phyloP scores from a whole-genome alignment of 805 yeast genomes.

The Yamadazyma nakazawae region DNA sequence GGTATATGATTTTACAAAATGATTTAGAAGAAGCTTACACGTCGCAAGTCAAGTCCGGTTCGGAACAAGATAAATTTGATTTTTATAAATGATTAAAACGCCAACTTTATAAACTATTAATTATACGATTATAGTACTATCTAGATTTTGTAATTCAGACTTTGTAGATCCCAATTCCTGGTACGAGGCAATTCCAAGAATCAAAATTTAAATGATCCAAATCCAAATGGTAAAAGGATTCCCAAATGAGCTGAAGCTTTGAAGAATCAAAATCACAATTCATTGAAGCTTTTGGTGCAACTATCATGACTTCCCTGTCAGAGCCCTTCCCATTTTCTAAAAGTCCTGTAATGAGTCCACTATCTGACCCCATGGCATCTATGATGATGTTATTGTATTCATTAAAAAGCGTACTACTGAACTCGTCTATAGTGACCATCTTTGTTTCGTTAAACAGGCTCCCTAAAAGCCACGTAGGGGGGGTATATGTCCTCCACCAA shows the following conservation, averaged over 20 bases:
- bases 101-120: conserved; percentile 1
- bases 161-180: conserved; percentile 63
- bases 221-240: conserved; percentile 53
- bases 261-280: conserved; percentile 17
- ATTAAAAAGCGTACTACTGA: background rate
- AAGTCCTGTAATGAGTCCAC: conserved; percentile 15
- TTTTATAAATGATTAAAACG: conserved; percentile 67
- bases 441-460: conserved; percentile 13
- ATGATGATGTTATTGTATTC: conserved; percentile 20
- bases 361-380: conserved; percentile 52
- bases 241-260: conserved; percentile 22
- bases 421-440: conserved; percentile 9
- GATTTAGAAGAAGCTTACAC: conserved; percentile 98
- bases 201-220: conserved; percentile 63
- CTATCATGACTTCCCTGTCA: conserved; percentile 19
- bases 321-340: background rate
- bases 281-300: conserved; percentile 42
- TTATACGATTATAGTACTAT: conserved; percentile 4
- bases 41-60: conserved; percentile 91
- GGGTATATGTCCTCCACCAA: conserved; percentile 95
- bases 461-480: conserved; percentile 82
- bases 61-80: conserved; percentile 95
- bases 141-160: background rate
- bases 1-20: conserved; percentile 93
- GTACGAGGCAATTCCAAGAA: conserved; percentile 47